A percentile compares a stretch with the other conserved stretches of the same genome.
phyloP scores from a whole-genome alignment of 78 protist genomes.

The Paulinella micropora region DNA sequence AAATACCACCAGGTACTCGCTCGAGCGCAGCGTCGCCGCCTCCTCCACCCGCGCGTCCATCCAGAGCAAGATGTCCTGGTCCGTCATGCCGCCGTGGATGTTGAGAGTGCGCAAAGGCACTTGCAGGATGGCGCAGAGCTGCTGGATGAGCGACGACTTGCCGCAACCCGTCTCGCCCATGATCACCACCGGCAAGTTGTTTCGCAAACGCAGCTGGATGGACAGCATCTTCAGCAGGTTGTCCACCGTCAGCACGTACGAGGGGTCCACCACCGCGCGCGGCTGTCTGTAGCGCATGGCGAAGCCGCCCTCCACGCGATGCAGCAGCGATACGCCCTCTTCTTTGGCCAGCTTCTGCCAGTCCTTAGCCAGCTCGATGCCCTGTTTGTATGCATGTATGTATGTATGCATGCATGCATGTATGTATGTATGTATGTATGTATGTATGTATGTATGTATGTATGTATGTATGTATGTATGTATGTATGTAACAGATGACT shows the following conservation, averaged over 20 bases:
- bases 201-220: neutral
- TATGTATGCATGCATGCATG: too few species aligned
- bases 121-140: neutral
- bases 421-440: too few species aligned
- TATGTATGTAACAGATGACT: too few species aligned
- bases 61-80: constrained; percentile 16
- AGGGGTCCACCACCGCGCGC: neutral
- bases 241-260: constrained; percentile 21
- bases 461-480: too few species aligned
- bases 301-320: neutral
- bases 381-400: too few species aligned
- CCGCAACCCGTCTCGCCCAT: constrained; percentile 62
- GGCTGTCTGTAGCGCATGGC: neutral
- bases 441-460: too few species aligned
- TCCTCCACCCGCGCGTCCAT: neutral
- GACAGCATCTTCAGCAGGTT: constrained; percentile 14
- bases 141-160: constrained; percentile 27
- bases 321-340: neutral
- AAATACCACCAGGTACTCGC: neutral
- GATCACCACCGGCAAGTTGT: constrained; percentile 32
- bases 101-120: neutral
- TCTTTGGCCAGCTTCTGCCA: neutral
- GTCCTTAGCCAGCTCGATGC: too few species aligned
- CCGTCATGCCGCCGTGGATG: constrained; percentile 38
- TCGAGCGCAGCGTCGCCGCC: neutral